Percentiles rank a stretch among this genome's conserved stretches.
phyloP scores from a whole-genome alignment of 78 protist species.

The Dictyostelium brefeldianum region DNA sequence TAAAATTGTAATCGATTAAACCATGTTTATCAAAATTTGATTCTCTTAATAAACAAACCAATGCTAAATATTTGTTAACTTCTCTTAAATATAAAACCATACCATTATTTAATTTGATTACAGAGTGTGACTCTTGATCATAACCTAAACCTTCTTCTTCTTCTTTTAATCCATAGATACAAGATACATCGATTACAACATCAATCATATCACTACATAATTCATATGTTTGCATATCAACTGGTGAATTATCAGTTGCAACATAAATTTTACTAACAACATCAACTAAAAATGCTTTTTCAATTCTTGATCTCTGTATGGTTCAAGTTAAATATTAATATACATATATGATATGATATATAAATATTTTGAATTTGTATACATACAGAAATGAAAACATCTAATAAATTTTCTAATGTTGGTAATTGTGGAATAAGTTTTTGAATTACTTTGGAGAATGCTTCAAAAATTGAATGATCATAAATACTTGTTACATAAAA shows the following conservation, averaged over 20 bases:
- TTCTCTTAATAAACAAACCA: conserved; percentile 94
- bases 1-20: conserved; percentile 95
- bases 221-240: conserved; percentile 96
- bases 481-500: conserved; percentile 97
- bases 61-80: conserved; percentile 93
- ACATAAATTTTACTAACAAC: conserved; percentile 96
- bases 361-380: background rate
- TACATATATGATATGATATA: background rate
- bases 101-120: conserved; percentile 90
- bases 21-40: conserved; percentile 90
- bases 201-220: conserved; percentile 97
- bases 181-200: conserved; percentile 95
- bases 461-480: conserved; percentile 98
- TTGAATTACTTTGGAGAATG: conserved; percentile 97
- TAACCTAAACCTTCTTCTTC: conserved; percentile 86
- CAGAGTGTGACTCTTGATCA: conserved; percentile 85
- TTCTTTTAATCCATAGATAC: conserved; percentile 94
- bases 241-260: conserved; percentile 96
- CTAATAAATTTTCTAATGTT: conserved; percentile 94
- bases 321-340: background rate
- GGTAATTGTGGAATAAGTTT: conserved; percentile 96
- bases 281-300: conserved; percentile 97
- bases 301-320: conserved; percentile 91
- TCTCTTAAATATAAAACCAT: conserved; percentile 90
- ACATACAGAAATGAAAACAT: conserved; percentile 91